These are phyloP conservation scores for Cladophialophora exuberans DNA, from an alignment of 2,329 filamentous ascomycete species.

Conservation along the genomic window DNA sequence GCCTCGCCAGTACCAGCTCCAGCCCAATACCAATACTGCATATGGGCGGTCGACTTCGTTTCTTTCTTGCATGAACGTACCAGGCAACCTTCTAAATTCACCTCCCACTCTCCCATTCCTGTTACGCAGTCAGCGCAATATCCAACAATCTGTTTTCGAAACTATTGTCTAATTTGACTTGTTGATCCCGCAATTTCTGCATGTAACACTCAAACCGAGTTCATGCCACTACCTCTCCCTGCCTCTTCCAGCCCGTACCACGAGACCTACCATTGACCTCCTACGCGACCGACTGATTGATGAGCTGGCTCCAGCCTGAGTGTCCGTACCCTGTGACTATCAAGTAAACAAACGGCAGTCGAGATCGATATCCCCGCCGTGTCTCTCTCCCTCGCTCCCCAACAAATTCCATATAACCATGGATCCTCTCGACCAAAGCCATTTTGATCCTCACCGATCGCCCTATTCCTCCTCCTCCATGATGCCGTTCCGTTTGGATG, in stretches of 20 bases:
- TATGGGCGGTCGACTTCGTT: neutral
- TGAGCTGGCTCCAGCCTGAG: neutral
- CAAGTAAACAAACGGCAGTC: neutral
- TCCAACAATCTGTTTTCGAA: neutral
- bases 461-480: constrained; percentile 15
- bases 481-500: constrained; percentile 66
- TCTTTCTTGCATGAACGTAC: too few relatives aligned
- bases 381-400: neutral
- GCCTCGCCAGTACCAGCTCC: too few relatives aligned
- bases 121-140: neutral
- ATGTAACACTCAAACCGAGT: neutral
- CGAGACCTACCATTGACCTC: neutral
- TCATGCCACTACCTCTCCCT: neutral
- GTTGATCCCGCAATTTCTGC: neutral
- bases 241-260: neutral
- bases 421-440: constrained; percentile 10
- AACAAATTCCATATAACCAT: neutral
- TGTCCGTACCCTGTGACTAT: neutral
- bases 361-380: neutral
- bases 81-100: neutral
- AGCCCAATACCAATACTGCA: too few relatives aligned
- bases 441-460: constrained; percentile 6
- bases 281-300: neutral
- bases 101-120: neutral
- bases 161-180: neutral